Evolutionary conservation across 2,329 filamentous ascomycete genomes (phyloP).

Genomic region (Aspergillus novofumigatus): DNA sequence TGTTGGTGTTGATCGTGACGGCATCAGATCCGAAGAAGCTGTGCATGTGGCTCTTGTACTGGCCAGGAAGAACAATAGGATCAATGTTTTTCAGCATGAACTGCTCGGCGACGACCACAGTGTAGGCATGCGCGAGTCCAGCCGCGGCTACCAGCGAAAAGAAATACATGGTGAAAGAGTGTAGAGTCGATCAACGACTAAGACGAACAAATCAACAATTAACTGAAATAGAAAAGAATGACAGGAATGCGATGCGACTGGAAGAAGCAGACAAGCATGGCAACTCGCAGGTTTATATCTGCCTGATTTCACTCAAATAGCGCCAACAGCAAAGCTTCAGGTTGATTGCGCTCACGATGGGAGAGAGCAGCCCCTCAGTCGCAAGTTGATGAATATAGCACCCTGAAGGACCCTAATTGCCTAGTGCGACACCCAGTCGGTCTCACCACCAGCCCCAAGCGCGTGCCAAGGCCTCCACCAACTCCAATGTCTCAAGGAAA

Average conservation of each 20-base stretch:
- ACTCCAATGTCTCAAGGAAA: background rate
- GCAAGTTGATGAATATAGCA: background rate
- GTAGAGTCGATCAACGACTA: background rate
- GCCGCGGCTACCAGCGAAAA: background rate
- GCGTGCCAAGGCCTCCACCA: background rate
- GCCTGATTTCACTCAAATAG: too few species aligned
- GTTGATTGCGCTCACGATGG: too few species aligned
- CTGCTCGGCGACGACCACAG: background rate
- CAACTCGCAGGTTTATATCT: background rate
- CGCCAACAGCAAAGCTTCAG: too few species aligned
- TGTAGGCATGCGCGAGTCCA: background rate
- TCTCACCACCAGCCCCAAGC: background rate
- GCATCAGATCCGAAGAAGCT: conserved; percentile 19
- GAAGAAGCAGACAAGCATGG: background rate
- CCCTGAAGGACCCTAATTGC: background rate
- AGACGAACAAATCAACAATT: too few species aligned
- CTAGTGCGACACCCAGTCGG: background rate
- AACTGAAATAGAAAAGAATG: background rate
- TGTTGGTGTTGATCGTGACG: conserved; percentile 10
- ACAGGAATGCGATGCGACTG: background rate
- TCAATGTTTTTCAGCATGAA: conserved; percentile 20
- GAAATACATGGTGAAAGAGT: background rate
- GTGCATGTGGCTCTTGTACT: conserved; percentile 18
- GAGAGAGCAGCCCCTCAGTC: too few species aligned
- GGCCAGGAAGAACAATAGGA: conserved; percentile 11